Evolutionary conservation across 1,284 basidiomycete species (phyloP), one percentile per base, ranked within the genome.

Genomic region (Omphalotus olearius): DNA sequence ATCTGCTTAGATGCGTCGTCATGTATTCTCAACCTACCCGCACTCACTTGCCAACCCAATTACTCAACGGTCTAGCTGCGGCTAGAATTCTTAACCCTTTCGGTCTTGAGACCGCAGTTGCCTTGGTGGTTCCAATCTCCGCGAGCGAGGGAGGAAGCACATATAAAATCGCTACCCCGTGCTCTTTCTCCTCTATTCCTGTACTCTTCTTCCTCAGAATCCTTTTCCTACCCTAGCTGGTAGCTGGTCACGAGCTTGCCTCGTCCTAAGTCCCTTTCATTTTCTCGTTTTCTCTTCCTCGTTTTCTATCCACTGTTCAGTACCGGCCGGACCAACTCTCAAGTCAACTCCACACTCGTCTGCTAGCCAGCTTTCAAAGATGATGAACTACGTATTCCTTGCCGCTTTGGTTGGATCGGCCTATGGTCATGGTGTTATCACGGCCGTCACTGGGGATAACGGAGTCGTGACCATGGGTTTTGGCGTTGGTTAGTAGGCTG

Each of bases 371-470:
- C 26, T 30, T 38, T 26, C 36, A 16, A 45, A 26, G 28, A 57
- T 59, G 58, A 56, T 48, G 49, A 52, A 49, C 35, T 40, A 26
- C 46, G 40, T 57, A 9, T 10, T 54, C 25, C 25, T 54, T 26
- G 45, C 53, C 7, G 50, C 52, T 38, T 50, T 45, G 10, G n/a
- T 52, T 28, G 43, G 41, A 13, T 57, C 49, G 33, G 56, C 41
- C 25, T 56, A 58, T 44, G 59, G 54, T 5, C 59, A 60, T 38
- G 56, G 43, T 26, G 50, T 60, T 1, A 55, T 60, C 20, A 53
- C 53, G 17, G 25, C 44, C 13, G 56, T 59, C 20, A 39, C 47
- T 33, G 59, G 59, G 10, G 56, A 49, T 47, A 60, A 60, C 44
- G 57, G 57, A 30, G 56, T 60, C 14, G 50, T 37, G 20, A 58